Conservation (phyloP, 495 filamentous ascomycete species). For the Friedmanniomyces endolithicus region DNA sequence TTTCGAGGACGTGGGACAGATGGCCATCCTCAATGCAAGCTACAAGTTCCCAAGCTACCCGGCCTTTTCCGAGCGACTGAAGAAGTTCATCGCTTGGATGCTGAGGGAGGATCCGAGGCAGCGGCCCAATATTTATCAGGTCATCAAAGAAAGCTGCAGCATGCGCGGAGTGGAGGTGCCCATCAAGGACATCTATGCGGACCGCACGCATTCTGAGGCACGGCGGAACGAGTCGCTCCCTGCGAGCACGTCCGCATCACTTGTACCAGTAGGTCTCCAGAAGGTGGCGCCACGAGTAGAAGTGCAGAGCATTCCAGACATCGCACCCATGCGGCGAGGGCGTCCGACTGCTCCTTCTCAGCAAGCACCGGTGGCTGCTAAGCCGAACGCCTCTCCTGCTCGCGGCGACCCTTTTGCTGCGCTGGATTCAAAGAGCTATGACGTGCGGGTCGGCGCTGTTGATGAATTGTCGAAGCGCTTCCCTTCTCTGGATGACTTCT, state of each 20-base stretch:
- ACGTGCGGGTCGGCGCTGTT: conserved; percentile 36
- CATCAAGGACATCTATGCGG: conserved; percentile 86
- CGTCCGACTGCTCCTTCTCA: conserved; percentile 48
- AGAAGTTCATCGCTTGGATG: conserved; percentile 88
- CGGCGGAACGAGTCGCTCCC: conserved; percentile 52
- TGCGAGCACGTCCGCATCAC: conserved; percentile 36
- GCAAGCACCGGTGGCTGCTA: conserved; percentile 35
- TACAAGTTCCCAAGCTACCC: conserved; percentile 88
- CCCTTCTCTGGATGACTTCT: conserved; percentile 86
- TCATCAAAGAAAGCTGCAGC: conserved; percentile 66
- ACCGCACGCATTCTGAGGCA: conserved; percentile 50
- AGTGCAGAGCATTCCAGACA: conserved; percentile 68
- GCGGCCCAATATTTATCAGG: conserved; percentile 89
- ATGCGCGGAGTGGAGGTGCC: conserved; percentile 85
- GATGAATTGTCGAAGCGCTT: conserved; percentile 82
- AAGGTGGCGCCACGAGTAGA: conserved; percentile 52
- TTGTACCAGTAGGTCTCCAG: conserved; percentile 58
- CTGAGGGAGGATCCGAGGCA: conserved; percentile 68
- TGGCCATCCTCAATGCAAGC: conserved; percentile 94
- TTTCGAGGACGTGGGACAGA: conserved; percentile 93
- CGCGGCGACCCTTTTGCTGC: conserved; percentile 82
- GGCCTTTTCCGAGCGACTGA: conserved; percentile 75
- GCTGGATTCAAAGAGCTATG: conserved; percentile 50
- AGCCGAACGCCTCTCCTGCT: conserved; percentile 63
- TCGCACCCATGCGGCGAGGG: conserved; percentile 87